Conservation (phyloP, 768 basidiomycete species). For the Boletus bicolor region DNA sequence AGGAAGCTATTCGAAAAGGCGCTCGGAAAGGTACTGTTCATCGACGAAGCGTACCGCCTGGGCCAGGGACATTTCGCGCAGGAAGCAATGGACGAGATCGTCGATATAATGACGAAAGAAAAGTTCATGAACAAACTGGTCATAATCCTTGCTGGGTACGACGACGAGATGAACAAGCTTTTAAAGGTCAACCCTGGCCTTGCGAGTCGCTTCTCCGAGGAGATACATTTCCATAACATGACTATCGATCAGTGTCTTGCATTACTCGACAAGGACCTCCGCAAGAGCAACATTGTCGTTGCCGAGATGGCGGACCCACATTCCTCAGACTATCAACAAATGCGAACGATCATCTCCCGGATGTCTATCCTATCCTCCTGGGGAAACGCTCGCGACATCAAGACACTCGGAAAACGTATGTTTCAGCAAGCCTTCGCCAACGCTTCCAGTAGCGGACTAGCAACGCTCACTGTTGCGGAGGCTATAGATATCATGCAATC, state of each 20-base stretch:
- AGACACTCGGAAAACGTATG: slow-evolving; percentile 39
- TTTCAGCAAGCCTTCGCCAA: slow-evolving; percentile 15
- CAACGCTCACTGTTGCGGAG: not conserved
- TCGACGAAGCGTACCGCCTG: slow-evolving; percentile 71
- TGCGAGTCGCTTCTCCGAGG: slow-evolving; percentile 65
- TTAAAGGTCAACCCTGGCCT: slow-evolving; percentile 59
- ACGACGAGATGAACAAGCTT: slow-evolving; percentile 61
- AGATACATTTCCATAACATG: slow-evolving; percentile 54
- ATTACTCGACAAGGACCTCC: slow-evolving; percentile 46
- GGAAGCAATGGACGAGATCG: slow-evolving; percentile 72
- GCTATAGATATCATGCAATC: slow-evolving; percentile 8
- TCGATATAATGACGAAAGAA: slow-evolving; percentile 57
- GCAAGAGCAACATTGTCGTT: slow-evolving; percentile 40
- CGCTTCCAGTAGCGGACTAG: slow-evolving; percentile 3
- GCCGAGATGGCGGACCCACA: slow-evolving; percentile 26
- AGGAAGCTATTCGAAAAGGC: slow-evolving; percentile 59
- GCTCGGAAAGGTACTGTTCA: slow-evolving; percentile 63
- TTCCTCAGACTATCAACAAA: slow-evolving; percentile 5
- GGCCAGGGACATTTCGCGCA: slow-evolving; percentile 60
- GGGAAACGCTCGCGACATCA: slow-evolving; percentile 70
- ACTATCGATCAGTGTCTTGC: slow-evolving; percentile 45
- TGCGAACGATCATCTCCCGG: slow-evolving; percentile 28
- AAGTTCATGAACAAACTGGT: slow-evolving; percentile 56
- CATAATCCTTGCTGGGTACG: slow-evolving; percentile 70
- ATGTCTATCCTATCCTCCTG: slow-evolving; percentile 50